phyloP scores from a whole-genome alignment of 2,329 filamentous ascomycete species.

The Phaeosphaeriaceae sp. region DNA sequence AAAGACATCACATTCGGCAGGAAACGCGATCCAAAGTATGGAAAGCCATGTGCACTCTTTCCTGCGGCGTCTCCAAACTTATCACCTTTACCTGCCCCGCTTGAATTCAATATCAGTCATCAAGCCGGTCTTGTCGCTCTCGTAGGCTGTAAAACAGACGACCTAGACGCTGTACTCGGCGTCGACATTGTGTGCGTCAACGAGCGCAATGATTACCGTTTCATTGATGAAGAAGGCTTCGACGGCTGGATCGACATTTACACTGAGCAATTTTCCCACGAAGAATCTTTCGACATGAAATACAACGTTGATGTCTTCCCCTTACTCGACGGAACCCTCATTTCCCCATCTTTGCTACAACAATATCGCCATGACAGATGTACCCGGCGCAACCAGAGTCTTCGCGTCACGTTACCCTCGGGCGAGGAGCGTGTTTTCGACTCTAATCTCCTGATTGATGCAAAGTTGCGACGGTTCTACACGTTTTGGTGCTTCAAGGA shows the following conservation, averaged over 20 bases:
- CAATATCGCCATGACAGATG: constrained; percentile 52
- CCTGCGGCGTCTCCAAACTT: constrained; percentile 39
- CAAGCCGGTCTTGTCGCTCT: constrained; percentile 77
- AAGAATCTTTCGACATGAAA: constrained; percentile 69
- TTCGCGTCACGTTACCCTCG: constrained; percentile 46
- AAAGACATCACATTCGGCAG: constrained; percentile 62
- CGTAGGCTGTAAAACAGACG: constrained; percentile 53
- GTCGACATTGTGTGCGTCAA: constrained; percentile 78
- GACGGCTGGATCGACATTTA: constrained; percentile 73
- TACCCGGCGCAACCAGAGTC: constrained; percentile 45
- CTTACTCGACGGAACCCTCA: constrained; percentile 52
- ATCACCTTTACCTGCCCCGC: constrained; percentile 34
- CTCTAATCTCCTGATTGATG: constrained; percentile 60
- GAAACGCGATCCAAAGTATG: constrained; percentile 58
- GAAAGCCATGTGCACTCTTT: constrained; percentile 58
- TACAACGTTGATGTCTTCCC: constrained; percentile 54
- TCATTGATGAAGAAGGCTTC: constrained; percentile 69
- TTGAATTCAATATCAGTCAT: constrained; percentile 80
- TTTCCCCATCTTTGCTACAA: constrained; percentile 48
- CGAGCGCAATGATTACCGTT: constrained; percentile 69
- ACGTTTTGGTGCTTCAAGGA: constrained; percentile 80
- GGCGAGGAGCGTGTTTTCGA: constrained; percentile 48
- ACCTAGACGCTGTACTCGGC: constrained; percentile 61
- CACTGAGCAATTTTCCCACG: constrained; percentile 69
- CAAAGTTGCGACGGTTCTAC: constrained; percentile 74